phyloP scores from a whole-genome alignment of 2,329 filamentous ascomycete genomes.

The Cyanodermella asteris region DNA sequence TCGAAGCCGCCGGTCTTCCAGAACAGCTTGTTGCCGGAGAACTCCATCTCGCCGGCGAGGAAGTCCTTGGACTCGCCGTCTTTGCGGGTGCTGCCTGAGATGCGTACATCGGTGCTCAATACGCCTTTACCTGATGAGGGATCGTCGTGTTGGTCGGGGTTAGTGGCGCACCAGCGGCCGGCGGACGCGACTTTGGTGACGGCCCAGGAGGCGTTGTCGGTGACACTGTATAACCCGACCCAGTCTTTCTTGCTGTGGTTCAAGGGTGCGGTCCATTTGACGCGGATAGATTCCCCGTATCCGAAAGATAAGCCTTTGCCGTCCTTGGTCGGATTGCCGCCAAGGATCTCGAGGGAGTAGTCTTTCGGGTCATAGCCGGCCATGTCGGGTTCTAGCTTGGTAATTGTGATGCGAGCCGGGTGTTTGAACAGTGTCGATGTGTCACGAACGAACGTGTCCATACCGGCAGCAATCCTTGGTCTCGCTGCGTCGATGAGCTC shows the following conservation, averaged over 20 bases:
- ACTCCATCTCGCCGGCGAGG: conserved; percentile 62
- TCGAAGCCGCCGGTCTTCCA: conserved; percentile 95
- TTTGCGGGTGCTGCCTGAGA: conserved; percentile 21
- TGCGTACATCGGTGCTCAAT: conserved; percentile 41
- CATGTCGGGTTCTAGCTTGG: conserved; percentile 55
- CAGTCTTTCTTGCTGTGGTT: conserved; percentile 83
- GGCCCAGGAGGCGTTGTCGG: conserved; percentile 74
- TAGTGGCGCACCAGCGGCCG: conserved; percentile 74
- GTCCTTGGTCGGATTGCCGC: conserved; percentile 47
- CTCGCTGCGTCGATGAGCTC: conserved; percentile 70
- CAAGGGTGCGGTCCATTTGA: conserved; percentile 73
- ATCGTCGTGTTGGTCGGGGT: conserved; percentile 53
- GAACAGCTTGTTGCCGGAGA: conserved; percentile 83
- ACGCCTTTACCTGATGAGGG: conserved; percentile 57
- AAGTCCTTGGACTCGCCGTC: conserved; percentile 32
- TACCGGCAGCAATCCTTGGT: conserved; percentile 66
- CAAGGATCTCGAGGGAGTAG: conserved; percentile 57
- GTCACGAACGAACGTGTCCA: conserved; percentile 71
- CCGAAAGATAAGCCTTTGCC: conserved; percentile 61
- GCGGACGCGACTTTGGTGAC: conserved; percentile 65
- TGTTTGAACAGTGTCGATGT: conserved; percentile 78
- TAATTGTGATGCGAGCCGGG: conserved; percentile 66
- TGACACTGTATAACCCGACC: conserved; percentile 91
- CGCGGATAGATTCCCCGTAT: conserved; percentile 74
- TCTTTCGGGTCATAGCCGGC: conserved; percentile 58